These are phyloP conservation scores for Penicillium brasilianum DNA, from an alignment of 2,329 filamentous ascomycete species.

Conservation along the genomic window DNA sequence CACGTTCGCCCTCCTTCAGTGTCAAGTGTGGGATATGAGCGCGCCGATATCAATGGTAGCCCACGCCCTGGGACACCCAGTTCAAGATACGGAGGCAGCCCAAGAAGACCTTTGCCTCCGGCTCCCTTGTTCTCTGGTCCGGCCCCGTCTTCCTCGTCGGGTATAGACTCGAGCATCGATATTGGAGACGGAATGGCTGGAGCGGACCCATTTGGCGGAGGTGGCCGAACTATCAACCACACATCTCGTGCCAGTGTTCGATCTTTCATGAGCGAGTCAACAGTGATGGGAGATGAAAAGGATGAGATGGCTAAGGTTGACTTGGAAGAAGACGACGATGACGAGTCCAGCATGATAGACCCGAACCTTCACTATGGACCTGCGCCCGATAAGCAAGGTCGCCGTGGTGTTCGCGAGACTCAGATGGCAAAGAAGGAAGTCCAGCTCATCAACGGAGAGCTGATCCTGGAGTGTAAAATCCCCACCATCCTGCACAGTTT, in stretches of 20 bases:
- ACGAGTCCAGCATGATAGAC: conserved; percentile 62
- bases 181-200: conserved; percentile 67
- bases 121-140: conserved; percentile 78
- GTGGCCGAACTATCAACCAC: conserved; percentile 47
- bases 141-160: conserved; percentile 49
- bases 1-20: conserved; percentile 69
- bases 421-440: conserved; percentile 95
- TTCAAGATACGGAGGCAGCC: conserved; percentile 84
- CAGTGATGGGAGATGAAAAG: conserved; percentile 60
- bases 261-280: conserved; percentile 66
- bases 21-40: conserved; percentile 76
- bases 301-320: conserved; percentile 49
- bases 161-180: conserved; percentile 52
- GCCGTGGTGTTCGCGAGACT: conserved; percentile 82
- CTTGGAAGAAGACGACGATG: conserved; percentile 51
- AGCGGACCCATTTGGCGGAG: conserved; percentile 74
- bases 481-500: conserved; percentile 98
- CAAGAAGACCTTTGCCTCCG: conserved; percentile 82
- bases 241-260: conserved; percentile 62
- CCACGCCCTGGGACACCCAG: conserved; percentile 90
- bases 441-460: conserved; percentile 93
- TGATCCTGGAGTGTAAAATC: conserved; percentile 98
- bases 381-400: conserved; percentile 83
- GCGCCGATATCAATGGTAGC: conserved; percentile 84
- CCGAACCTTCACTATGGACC: conserved; percentile 75